Conservation (phyloP, 352 stramenopile species). For the Phytophthora meadii region DNA sequence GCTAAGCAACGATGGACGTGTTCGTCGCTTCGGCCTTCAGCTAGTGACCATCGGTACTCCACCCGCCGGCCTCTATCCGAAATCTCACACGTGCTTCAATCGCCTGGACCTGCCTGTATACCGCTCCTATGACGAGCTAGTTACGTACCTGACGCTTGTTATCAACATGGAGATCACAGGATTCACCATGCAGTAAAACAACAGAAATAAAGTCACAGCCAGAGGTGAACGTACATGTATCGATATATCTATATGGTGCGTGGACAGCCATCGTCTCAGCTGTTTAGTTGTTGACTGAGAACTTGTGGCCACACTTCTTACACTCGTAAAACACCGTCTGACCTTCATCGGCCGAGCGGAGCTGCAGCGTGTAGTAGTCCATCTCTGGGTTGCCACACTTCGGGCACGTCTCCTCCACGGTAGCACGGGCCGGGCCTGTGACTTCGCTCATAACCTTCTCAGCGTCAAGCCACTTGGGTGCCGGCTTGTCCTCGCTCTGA, state of each 20-base stretch:
- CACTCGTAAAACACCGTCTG: constrained; percentile 99
- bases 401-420: constrained; percentile 98
- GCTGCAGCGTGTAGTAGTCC: constrained; percentile 99
- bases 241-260: constrained; percentile 40
- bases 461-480: constrained; percentile 82
- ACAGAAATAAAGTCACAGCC: constrained; percentile 13
- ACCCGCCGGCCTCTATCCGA: constrained; percentile 78
- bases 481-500: constrained; percentile 75
- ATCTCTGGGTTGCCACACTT: constrained; percentile 97
- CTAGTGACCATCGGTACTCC: constrained; percentile 85
- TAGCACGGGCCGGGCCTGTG: constrained; percentile 89
- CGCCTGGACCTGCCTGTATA: constrained; percentile 88
- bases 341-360: constrained; percentile 98
- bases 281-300: constrained; percentile 89
- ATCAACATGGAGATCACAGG: constrained; percentile 98
- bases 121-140: constrained; percentile 80
- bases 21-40: constrained; percentile 97
- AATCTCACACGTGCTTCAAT: constrained; percentile 91
- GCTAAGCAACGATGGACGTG: constrained; percentile 77
- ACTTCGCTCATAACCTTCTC: constrained; percentile 82
- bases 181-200: constrained; percentile 95
- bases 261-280: constrained; percentile 1
- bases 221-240: constrained; percentile 40
- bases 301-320: constrained; percentile 95
- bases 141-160: constrained; percentile 96